A percentile compares a stretch with the other conserved stretches of the same genome.
phyloP scores from a whole-genome alignment of 2,329 filamentous ascomycete genomes.

The Beauveria medogensis region DNA sequence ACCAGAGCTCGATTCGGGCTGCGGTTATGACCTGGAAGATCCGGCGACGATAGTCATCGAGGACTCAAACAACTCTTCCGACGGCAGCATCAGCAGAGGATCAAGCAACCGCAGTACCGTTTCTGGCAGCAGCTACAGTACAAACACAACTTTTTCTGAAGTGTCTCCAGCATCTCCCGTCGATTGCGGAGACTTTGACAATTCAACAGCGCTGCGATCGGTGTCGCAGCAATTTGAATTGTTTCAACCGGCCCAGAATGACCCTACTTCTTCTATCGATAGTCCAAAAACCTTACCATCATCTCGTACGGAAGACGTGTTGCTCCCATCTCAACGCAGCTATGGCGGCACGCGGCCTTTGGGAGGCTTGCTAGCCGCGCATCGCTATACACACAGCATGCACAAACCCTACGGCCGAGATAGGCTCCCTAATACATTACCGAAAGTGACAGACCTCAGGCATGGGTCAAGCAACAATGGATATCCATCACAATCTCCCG shows the following conservation, averaged over 20 bases:
- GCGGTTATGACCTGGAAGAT: neutral
- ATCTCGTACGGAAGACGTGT: neutral
- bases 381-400: neutral
- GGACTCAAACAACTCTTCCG: neutral
- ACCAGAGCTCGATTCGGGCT: neutral
- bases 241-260: no score
- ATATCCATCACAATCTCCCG: no score
- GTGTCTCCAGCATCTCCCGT: neutral
- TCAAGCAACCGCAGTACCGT: neutral
- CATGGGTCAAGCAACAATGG: no score
- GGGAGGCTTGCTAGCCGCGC: neutral
- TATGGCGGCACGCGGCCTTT: neutral
- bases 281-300: neutral
- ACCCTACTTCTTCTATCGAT: neutral
- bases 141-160: neutral
- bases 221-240: neutral
- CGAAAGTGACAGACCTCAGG: neutral
- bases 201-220: neutral
- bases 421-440: neutral
- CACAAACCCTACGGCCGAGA: neutral
- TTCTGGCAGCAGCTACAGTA: neutral
- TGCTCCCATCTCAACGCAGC: neutral
- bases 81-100: neutral
- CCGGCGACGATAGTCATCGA: no score
- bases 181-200: neutral